Evolutionary conservation across 208 protist genomes (phyloP).

Genomic region (Acanthamoeba healyi): DNA sequence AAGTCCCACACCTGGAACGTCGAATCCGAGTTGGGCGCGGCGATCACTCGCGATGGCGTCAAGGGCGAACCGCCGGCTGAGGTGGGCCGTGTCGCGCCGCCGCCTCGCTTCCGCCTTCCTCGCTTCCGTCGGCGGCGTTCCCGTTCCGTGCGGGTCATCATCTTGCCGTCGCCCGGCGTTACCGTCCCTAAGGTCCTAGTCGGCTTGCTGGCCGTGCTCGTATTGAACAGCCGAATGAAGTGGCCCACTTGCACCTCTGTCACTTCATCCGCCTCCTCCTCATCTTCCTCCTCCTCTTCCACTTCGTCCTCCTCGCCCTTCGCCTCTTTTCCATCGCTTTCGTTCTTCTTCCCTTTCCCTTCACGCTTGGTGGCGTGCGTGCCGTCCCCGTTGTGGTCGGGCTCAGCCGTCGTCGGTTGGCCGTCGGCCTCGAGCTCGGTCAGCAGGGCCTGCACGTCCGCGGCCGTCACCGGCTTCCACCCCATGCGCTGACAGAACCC

Average conservation of each 20-base stretch:
- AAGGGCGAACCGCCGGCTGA: too few species aligned
- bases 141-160: neutral
- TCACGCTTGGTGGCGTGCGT: neutral
- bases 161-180: neutral
- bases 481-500: constrained; percentile 32
- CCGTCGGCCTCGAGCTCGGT: neutral
- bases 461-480: neutral
- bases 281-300: neutral
- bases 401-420: neutral
- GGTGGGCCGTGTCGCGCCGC: too few species aligned
- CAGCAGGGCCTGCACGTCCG: neutral
- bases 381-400: neutral
- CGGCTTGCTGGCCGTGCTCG: neutral
- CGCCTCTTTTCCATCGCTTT: neutral
- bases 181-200: too few species aligned
- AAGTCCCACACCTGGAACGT: constrained; percentile 51
- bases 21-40: constrained; percentile 19
- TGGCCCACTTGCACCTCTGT: too few species aligned
- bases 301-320: neutral
- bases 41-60: constrained; percentile 9
- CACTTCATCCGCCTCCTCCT: neutral
- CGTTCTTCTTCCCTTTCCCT: neutral
- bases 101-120: neutral
- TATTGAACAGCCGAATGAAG: neutral
- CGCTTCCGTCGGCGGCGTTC: neutral